Evolutionary conservation across 306 rosid genomes (phyloP).

Genomic region (Medicago arabica): DNA sequence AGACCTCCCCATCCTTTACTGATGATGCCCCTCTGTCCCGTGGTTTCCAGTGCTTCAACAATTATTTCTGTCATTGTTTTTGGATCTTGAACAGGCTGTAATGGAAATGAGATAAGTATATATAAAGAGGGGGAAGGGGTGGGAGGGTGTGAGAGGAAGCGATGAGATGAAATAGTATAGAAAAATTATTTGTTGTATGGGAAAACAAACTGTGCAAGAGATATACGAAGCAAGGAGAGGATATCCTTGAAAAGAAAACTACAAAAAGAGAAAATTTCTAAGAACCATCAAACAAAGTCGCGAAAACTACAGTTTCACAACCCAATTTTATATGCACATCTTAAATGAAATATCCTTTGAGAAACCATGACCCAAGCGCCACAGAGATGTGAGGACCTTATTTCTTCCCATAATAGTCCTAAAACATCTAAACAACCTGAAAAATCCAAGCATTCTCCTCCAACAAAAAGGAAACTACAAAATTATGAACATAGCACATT

Average conservation of each 20-base stretch:
- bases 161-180: conserved; percentile 24
- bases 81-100: conserved; percentile 97
- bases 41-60: conserved; percentile 83
- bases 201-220: neutral
- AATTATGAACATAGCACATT: neutral
- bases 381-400: conserved; percentile 2
- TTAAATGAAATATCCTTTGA: no score
- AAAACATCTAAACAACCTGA: neutral
- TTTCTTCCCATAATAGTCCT: neutral
- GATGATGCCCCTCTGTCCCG: conserved; percentile 96
- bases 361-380: neutral
- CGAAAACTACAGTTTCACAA: neutral
- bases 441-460: conserved; percentile 7
- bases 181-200: neutral
- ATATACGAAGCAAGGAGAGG: conserved; percentile 2
- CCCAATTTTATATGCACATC: no score
- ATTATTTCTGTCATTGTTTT: conserved; percentile 89
- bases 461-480: neutral
- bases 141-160: neutral
- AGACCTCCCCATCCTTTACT: conserved; percentile 99
- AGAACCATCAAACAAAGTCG: neutral
- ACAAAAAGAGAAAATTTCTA: neutral
- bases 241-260: neutral
- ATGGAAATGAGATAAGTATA: conserved; percentile 15
- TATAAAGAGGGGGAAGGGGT: neutral